These are phyloP conservation scores for Pleoardoris graminearum DNA, from an alignment of 2,329 filamentous ascomycete species.

Conservation along the genomic window DNA sequence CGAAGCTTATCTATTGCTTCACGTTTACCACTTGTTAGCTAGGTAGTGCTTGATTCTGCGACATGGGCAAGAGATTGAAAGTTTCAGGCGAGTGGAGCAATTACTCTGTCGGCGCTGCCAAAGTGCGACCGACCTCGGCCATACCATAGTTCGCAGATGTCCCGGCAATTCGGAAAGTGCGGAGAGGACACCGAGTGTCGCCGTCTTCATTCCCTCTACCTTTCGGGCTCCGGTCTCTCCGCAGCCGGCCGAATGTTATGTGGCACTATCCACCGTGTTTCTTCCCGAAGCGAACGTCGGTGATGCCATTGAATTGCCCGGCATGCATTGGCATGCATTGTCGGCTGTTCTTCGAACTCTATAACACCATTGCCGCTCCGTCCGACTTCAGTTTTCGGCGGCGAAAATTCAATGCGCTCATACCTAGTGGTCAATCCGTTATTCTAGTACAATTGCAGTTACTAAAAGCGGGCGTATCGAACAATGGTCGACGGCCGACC, in stretches of 20 bases:
- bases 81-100: conserved; percentile 9
- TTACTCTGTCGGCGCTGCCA: conserved; percentile 7
- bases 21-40: conserved; percentile 10
- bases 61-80: neutral
- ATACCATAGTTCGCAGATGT: conserved; percentile 12
- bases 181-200: conserved; percentile 26
- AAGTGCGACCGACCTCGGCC: conserved; percentile 8
- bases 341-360: neutral
- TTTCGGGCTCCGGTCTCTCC: conserved; percentile 21
- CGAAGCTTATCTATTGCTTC: conserved; percentile 20
- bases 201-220: neutral
- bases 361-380: neutral
- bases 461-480: neutral
- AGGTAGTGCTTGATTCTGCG: conserved; percentile 5
- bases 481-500: conserved; percentile 1
- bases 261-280: neutral
- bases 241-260: too few relatives aligned
- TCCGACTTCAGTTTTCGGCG: conserved; percentile 3
- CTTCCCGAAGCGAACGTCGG: neutral
- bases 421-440: conserved; percentile 6
- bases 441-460: neutral
- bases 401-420: neutral
- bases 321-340: neutral
- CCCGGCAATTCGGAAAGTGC: conserved; percentile 33
- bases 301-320: neutral